These are phyloP conservation scores for Yamadazyma kitorensis DNA, from an alignment of 805 yeast species.

Conservation along the genomic window DNA sequence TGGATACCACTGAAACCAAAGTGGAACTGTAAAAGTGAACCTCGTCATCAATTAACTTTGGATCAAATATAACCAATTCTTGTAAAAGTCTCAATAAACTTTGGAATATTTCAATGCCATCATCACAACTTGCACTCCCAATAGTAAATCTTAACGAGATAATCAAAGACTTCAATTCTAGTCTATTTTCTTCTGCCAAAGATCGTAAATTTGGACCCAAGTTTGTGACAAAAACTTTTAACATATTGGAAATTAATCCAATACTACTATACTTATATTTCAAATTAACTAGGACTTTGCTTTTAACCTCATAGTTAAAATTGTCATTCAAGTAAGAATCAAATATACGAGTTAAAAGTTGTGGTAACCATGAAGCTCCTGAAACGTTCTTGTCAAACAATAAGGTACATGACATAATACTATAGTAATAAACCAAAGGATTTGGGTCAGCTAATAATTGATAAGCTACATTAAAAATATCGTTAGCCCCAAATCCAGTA, in stretches of 20 bases:
- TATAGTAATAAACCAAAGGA: conserved; percentile 76
- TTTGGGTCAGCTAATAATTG: conserved; percentile 77
- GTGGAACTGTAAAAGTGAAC: conserved; percentile 26
- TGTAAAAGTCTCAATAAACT: conserved; percentile 28
- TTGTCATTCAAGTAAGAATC: conserved; percentile 31
- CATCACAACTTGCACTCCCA: conserved; percentile 27
- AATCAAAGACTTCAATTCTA: conserved; percentile 25
- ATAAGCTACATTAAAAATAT: conserved; percentile 53
- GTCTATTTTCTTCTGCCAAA: conserved; percentile 16
- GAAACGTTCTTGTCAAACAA: conserved; percentile 56
- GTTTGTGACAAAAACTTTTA: conserved; percentile 30
- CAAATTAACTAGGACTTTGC: conserved; percentile 32
- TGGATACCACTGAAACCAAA: conserved; percentile 27
- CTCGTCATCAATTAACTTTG: conserved; percentile 31
- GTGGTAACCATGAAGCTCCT: conserved; percentile 37
- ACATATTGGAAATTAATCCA: conserved; percentile 20
- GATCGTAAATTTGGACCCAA: conserved; percentile 39
- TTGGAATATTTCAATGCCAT: conserved; percentile 21
- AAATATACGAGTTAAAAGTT: conserved; percentile 31
- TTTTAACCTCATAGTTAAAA: conserved; percentile 35
- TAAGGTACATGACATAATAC: conserved; percentile 56
- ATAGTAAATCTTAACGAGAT: conserved; percentile 29
- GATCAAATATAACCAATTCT: conserved; percentile 39
- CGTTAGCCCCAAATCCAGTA: conserved; percentile 28
- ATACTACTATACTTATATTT: conserved; percentile 30